Evolutionary conservation across 345 rosid species (phyloP).

Genomic region (Ceriops zippeliana): DNA sequence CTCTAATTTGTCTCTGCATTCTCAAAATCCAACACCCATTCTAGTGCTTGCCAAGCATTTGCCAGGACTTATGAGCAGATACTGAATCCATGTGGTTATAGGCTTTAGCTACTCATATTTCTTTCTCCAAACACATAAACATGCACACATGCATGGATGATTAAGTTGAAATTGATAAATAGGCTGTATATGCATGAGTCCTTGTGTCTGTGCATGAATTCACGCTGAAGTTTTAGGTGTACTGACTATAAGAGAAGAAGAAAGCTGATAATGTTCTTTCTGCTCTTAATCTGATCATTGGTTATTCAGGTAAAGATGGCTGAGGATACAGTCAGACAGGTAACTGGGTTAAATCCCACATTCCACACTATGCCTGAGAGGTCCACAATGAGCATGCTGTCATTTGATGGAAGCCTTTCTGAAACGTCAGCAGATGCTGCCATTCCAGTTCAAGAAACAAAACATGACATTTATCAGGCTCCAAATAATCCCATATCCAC

Average conservation of each 20-base stretch:
- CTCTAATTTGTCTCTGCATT: background rate
- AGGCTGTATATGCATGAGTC: no score
- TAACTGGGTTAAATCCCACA: slow-evolving; percentile 21
- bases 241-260: background rate
- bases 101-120: background rate
- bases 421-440: slow-evolving; percentile 53
- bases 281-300: background rate
- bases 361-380: slow-evolving; percentile 45
- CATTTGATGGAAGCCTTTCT: slow-evolving; percentile 46
- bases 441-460: slow-evolving; percentile 47
- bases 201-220: background rate
- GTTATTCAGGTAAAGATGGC: slow-evolving; percentile 31
- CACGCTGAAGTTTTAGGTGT: background rate
- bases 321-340: slow-evolving; percentile 27
- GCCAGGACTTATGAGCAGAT: background rate
- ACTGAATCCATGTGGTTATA: background rate
- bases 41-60: background rate
- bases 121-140: background rate
- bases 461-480: slow-evolving; percentile 33
- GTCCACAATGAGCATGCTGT: slow-evolving; percentile 38
- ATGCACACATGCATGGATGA: no score
- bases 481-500: slow-evolving; percentile 31
- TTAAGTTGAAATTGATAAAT: no score
- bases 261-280: background rate
- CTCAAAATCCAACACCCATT: background rate